phyloP scores from a whole-genome alignment of 2,329 filamentous ascomycete genomes.

The Fusarium sambucinum region DNA sequence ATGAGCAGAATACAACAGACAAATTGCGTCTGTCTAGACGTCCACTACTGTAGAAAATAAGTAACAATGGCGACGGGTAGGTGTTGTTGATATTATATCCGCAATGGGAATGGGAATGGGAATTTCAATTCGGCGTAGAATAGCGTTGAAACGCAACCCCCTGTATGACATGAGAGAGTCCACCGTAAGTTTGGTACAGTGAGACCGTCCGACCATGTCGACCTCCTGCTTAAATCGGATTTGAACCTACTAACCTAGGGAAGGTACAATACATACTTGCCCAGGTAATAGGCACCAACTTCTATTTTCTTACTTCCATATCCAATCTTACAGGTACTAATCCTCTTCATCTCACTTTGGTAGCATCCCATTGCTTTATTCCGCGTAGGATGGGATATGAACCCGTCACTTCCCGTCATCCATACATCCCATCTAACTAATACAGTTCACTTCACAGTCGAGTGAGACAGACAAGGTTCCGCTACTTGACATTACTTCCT shows the following conservation, averaged over 20 bases:
- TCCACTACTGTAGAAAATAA: neutral
- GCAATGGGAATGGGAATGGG: neutral
- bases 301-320: constrained; percentile 26
- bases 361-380: constrained; percentile 10
- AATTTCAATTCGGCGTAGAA: constrained; percentile 21
- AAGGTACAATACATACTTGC: neutral
- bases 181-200: neutral
- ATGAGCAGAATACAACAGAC: neutral
- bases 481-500: constrained; percentile 24
- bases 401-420: constrained; percentile 1
- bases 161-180: constrained; percentile 17
- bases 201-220: constrained; percentile 3
- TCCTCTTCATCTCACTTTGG: neutral
- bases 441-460: constrained; percentile 1
- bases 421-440: neutral
- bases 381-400: neutral
- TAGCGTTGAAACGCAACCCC: constrained; percentile 30
- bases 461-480: constrained; percentile 18
- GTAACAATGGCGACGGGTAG: neutral
- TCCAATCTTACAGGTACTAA: neutral
- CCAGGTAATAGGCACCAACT: constrained; percentile 14
- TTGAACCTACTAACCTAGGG: neutral
- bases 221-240: constrained; percentile 8
- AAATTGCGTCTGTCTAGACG: neutral
- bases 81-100: neutral